A percentile compares a stretch with the other conserved stretches of the same genome.
These are phyloP conservation scores for Tolypocladium ophioglossoides DNA, from an alignment of 2,329 filamentous ascomycete species.

Conservation along the genomic window DNA sequence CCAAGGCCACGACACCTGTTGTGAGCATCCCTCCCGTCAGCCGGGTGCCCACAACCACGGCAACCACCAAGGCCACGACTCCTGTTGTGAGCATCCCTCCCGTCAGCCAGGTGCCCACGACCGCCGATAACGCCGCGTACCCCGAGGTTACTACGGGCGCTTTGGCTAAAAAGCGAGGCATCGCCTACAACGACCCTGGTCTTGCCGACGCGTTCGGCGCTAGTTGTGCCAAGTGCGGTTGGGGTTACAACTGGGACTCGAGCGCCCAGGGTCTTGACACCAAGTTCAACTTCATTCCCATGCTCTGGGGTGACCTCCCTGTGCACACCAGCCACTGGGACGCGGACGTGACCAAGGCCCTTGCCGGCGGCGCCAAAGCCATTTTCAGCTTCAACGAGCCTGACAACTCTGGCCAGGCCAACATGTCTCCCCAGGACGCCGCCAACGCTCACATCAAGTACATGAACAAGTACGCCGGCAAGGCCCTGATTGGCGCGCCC, in stretches of 20 bases:
- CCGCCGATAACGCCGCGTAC: too few species aligned
- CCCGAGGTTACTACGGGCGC: neutral
- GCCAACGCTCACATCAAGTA: conserved; percentile 41
- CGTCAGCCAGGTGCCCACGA: neutral
- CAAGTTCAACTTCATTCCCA: conserved; percentile 51
- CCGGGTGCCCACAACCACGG: neutral
- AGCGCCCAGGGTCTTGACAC: conserved; percentile 28
- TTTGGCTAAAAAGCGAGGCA: conserved; percentile 46
- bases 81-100: neutral
- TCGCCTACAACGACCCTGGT: conserved; percentile 53
- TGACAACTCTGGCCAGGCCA: conserved; percentile 49
- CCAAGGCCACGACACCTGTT: neutral
- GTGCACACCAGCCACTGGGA: conserved; percentile 40
- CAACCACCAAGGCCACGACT: neutral
- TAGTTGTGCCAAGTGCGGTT: conserved; percentile 33
- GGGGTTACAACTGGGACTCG: conserved; percentile 62
- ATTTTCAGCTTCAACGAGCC: conserved; percentile 65
- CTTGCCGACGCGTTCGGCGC: conserved; percentile 40
- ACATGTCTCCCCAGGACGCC: conserved; percentile 41
- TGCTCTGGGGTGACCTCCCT: conserved; percentile 46
- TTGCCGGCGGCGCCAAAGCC: conserved; percentile 41
- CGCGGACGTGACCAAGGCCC: conserved; percentile 36
- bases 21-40: neutral
- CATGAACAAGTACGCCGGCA: conserved; percentile 44
- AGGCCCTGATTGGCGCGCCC: conserved; percentile 45